A percentile compares a stretch with the other conserved stretches of the same genome.
phyloP scores from a whole-genome alignment of 2,329 filamentous ascomycete species.

The Nothomitra cinnamomea region DNA sequence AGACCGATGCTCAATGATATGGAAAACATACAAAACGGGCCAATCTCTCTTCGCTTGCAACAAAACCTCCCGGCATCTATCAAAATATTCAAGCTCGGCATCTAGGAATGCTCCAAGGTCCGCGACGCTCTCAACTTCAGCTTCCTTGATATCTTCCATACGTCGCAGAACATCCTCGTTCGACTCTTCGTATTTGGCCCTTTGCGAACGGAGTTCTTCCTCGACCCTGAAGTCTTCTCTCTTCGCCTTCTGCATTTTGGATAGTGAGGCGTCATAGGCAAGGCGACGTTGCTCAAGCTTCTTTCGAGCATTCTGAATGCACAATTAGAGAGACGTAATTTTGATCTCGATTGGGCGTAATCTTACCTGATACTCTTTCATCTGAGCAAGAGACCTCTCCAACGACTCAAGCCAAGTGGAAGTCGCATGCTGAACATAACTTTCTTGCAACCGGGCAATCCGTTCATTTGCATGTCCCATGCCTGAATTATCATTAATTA shows the following conservation, averaged over 20 bases:
- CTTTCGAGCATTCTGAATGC: slow-evolving; percentile 54
- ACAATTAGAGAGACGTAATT: not conserved
- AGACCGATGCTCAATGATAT: slow-evolving; percentile 6
- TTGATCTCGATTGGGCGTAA: too few relatives aligned
- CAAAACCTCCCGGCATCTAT: slow-evolving; percentile 75
- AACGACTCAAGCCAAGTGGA: slow-evolving; percentile 81
- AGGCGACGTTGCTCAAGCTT: slow-evolving; percentile 82
- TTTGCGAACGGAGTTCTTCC: slow-evolving; percentile 78
- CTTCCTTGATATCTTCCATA: slow-evolving; percentile 94
- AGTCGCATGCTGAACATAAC: slow-evolving; percentile 60
- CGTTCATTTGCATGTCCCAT: slow-evolving; percentile 70
- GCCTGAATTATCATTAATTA: not conserved
- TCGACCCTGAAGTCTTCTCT: slow-evolving; percentile 86
- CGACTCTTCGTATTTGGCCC: slow-evolving; percentile 91
- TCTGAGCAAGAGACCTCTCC: slow-evolving; percentile 75
- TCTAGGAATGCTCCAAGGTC: slow-evolving; percentile 74
- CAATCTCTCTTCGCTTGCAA: slow-evolving; percentile 50
- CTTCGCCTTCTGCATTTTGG: slow-evolving; percentile 85
- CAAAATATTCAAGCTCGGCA: slow-evolving; percentile 78
- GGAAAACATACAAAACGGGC: slow-evolving; percentile 38
- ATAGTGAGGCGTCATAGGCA: slow-evolving; percentile 76
- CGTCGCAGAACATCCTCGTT: slow-evolving; percentile 79
- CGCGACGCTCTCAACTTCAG: slow-evolving; percentile 64
- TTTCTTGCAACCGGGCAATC: slow-evolving; percentile 70
- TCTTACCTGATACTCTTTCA: slow-evolving; percentile 91